Base-by-base conservation (phyloP, 306 rosid species). In the Hippophae gyantsensis region DNA sequence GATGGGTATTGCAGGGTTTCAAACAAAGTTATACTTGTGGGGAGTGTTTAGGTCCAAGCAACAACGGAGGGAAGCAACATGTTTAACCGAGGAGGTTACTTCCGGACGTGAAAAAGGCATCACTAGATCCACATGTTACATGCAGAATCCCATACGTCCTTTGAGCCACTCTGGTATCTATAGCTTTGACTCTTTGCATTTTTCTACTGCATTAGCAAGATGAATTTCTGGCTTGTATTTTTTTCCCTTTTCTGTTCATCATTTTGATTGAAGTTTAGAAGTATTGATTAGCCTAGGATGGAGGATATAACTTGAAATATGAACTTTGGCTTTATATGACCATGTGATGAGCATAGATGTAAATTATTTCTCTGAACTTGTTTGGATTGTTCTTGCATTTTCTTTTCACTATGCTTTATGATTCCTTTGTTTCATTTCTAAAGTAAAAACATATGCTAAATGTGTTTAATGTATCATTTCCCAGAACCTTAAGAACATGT, bases 21-120 rank as follows among this genome's bases (percentile, higher is more conserved):
- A 72, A 50, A 11, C 66, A 1, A 90, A 82, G 70, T 66, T 75
- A 43, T 90, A 84, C 64, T 72, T 90, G 63, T 90, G 95, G 95
- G 98, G 98, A 2, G 89, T 78, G 44, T 90, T 85, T 66, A 83
- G 80, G 69, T 58, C 57, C 49, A 82, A 61, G 73, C 70, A 72
- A 71, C 23, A 65, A 32, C 38, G 5, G 38, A 32, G 38, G 38
- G 38, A 32, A 32, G 38, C 38, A 69, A 65, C 65, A 10, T 41
- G 48, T 6, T 11, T 38, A 43, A 60, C 54, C 58, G 72, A 56
- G 61, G 44, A 23, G 50, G 69, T 12, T 42, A 74, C 40, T 48
- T 57, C 58, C 43, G 18, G 14, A 65, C 71, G 61, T 60, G 76
- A 66, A 62, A 58, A 26, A 14, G 73, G 23, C 66, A 43, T 58